Base-by-base conservation (phyloP, 768 basidiomycete species). In the Auricularia cornea region DNA sequence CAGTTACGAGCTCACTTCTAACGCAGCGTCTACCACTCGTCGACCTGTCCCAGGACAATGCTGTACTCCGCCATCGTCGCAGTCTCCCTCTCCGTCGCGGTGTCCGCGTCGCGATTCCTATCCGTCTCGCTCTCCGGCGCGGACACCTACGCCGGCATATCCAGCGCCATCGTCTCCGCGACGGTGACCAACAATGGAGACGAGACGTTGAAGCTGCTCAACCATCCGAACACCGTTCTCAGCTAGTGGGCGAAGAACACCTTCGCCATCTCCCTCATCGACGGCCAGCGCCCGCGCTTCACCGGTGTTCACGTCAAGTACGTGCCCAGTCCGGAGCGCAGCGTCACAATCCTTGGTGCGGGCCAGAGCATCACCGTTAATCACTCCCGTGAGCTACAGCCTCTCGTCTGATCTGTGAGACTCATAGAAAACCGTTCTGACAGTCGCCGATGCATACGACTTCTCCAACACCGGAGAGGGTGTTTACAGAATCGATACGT, bases 361-460 rank as follows among this genome's bases (percentile, higher is more conserved):
- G 65, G 65, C 29, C 38, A 51, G 30, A 69, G 67, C 59, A 61
- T 68, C 41, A 48, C 62, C 6, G 64, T 72, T n/a, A 30, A 40
- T 30, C 64, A 65, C 52, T 44, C 44, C 12, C 61, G 64, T 65
- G 61, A 62, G 38, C 82, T 65, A 66, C 78, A n/a, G n/a, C n/a
- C n/a, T n/a, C 73, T 12, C 11, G 38, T 5, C 38, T 16, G 32
- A 2, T 10, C n/a, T 35, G 4, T 33, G 12, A 44, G 60, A n/a
- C 26, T 26, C 8, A n/a, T n/a, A n/a, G n/a, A n/a, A n/a, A n/a
- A n/a, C n/a, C n/a, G n/a, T 56, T n/a, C 23, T 66, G 31, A n/a
- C 61, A 82, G 81, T 83, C 32, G 74, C 76, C 51, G 65, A 74
- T 41, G 77, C 80, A 1, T 84, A 83, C 72, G 79, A 81, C 71